Base-by-base conservation (phyloP, 495 filamentous ascomycete species). In the Articulospora tetracladia region DNA sequence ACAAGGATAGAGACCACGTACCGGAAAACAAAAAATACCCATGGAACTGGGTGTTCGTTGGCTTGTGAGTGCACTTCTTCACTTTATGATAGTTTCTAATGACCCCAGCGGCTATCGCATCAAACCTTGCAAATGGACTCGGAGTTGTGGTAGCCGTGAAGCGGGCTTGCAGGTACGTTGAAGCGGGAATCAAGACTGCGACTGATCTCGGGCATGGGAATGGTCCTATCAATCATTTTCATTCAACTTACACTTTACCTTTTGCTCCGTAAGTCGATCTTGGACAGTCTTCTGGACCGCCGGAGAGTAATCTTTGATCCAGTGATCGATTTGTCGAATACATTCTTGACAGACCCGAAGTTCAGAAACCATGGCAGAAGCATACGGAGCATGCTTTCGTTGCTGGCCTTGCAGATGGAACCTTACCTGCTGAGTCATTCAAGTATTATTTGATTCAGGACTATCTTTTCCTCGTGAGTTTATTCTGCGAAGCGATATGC, bases 21-120 rank as follows among this genome's bases (percentile, higher is more conserved):
- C 67, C 73, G 88, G 23, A 69, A 79, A 1, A 88, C 87, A 4
- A 87, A 78, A 60, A 92, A 94, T 62, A 98, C 94, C 1, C 94
- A 98, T 72, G 94, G 94, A 2, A 98, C 94, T 7, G 94, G 94
- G 20, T 98, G 94, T 67, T 94, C 92, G 15, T 82, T 98, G 55
- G 94, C 94, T 54, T 97, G 88, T 87, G 69, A 74, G 83, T 73
- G 34, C 22, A 15, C 27, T 60, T 24, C 39, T 3, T 23, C 25
- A 26, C 25, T 22, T 1, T 24, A 22, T 20, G n/a, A 50, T 51
- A 19, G 22, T 36, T 59, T 23, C 47, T 52, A 59, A 30, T 63
- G 23, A 55, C 55, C 19, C 47, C 49, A 89, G 86, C 92, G 49
- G 91, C 93, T 10, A 96, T 98, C 69, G 90, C 93, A 12, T 91